Evolutionary conservation across 179 eudicot genomes (phyloP).

Genomic region (Vitellaria paradoxa): DNA sequence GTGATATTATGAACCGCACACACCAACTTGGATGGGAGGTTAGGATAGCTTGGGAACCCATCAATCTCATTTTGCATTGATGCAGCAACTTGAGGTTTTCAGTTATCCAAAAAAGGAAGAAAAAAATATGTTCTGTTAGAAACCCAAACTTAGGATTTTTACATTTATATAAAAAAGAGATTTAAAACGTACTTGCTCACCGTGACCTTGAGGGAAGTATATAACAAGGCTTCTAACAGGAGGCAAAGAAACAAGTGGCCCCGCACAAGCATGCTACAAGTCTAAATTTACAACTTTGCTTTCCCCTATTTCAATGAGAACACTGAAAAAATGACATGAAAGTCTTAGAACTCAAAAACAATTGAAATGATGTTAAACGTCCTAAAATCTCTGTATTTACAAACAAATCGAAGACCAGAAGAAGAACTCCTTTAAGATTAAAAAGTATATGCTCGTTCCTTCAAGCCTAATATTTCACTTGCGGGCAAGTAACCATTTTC

Average conservation of each 20-base stretch:
- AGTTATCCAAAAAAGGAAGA: not conserved
- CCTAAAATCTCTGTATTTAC: not conserved
- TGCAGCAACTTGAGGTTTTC: constrained; percentile 73
- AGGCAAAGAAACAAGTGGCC: no score
- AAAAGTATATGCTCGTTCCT: not conserved
- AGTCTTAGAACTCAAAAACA: not conserved
- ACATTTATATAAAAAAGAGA: no score
- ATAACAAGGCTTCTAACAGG: no score
- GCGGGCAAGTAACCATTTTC: not conserved
- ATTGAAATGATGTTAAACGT: not conserved
- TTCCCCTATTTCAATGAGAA: constrained; percentile 41
- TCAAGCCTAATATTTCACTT: not conserved
- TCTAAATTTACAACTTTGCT: constrained; percentile 76
- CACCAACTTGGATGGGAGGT: no score
- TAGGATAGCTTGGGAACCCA: no score
- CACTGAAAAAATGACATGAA: no score
- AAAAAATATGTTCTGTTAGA: not conserved
- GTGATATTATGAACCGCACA: no score
- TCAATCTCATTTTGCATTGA: constrained; percentile 89
- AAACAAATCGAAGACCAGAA: not conserved
- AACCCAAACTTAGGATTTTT: not conserved
- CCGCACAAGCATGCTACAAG: no score
- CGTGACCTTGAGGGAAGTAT: no score
- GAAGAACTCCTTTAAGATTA: no score
- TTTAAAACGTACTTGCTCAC: constrained; percentile 3